Percentiles rank a stretch among this genome's conserved stretches.
These are phyloP conservation scores for Acer negundo DNA, from an alignment of 345 rosid genomes.

Conservation along the genomic window DNA sequence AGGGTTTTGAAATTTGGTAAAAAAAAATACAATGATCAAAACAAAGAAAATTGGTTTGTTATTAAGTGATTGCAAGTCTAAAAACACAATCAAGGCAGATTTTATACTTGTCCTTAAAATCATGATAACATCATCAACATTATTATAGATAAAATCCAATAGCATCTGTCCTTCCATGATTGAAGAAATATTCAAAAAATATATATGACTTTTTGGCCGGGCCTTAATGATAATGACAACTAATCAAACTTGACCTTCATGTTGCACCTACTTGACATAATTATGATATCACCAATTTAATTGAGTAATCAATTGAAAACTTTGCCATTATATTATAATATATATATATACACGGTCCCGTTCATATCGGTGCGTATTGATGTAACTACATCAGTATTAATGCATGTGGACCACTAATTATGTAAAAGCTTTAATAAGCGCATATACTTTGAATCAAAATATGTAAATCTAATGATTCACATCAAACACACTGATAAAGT, in stretches of 20 bases:
- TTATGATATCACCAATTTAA: conserved; percentile 16
- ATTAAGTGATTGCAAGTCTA: not conserved
- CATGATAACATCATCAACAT: conserved; percentile 28
- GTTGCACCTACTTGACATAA: conserved; percentile 13
- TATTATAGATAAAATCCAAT: conserved; percentile 13
- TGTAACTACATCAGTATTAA: too few relatives aligned
- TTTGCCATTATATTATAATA: not conserved
- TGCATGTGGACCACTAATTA: too few relatives aligned
- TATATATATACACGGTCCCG: too few relatives aligned
- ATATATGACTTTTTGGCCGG: not conserved
- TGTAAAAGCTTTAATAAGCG: too few relatives aligned
- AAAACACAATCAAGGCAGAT: conserved; percentile 17
- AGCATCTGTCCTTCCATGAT: conserved; percentile 5
- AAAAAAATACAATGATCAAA: not conserved
- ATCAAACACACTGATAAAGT: too few relatives aligned
- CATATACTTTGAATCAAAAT: too few relatives aligned
- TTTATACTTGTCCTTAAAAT: conserved; percentile 4
- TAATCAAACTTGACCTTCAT: conserved; percentile 20
- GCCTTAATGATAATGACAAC: conserved; percentile 27
- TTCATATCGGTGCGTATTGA: too few relatives aligned
- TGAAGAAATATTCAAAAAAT: not conserved
- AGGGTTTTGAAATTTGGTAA: conserved; percentile 13
- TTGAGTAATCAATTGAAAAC: conserved; percentile 13
- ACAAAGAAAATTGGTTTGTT: not conserved
- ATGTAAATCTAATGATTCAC: too few relatives aligned